Evolutionary conservation across 2,329 filamentous ascomycete genomes (phyloP).

Genomic region (Tolypocladium tundrense): DNA sequence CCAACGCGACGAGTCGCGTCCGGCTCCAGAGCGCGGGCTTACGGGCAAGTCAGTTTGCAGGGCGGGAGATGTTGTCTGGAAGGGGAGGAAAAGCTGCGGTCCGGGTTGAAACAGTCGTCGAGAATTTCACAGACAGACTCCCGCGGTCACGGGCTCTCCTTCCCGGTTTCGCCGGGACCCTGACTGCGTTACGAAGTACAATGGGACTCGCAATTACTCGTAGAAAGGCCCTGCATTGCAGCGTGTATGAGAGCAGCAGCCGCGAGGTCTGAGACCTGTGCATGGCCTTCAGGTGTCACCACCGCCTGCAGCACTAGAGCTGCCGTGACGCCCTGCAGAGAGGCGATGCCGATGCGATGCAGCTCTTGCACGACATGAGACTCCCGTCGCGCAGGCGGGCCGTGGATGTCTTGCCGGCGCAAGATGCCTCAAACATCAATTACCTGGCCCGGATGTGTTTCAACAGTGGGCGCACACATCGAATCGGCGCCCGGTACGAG

Average conservation of each 20-base stretch:
- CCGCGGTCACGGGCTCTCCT: background rate
- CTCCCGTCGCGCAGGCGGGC: background rate
- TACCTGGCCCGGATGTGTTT: background rate
- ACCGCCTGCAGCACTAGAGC: background rate
- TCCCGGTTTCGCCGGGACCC: background rate
- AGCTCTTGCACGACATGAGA: background rate
- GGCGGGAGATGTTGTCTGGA: background rate
- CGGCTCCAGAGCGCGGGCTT: background rate
- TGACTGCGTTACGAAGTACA: background rate
- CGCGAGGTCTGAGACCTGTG: background rate
- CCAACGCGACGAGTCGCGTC: too few relatives aligned
- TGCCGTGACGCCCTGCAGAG: background rate
- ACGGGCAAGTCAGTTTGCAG: background rate
- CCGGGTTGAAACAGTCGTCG: background rate
- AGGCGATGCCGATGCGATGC: background rate
- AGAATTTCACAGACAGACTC: background rate
- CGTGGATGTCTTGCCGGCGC: background rate
- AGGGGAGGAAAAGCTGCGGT: background rate
- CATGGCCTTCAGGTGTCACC: background rate
- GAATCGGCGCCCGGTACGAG: background rate
- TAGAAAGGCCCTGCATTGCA: background rate
- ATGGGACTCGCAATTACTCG: background rate
- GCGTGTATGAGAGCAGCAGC: background rate
- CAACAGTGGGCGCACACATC: background rate
- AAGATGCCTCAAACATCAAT: background rate